Base-by-base conservation (phyloP, 768 basidiomycete species). In the Leccinum rimulosum region DNA sequence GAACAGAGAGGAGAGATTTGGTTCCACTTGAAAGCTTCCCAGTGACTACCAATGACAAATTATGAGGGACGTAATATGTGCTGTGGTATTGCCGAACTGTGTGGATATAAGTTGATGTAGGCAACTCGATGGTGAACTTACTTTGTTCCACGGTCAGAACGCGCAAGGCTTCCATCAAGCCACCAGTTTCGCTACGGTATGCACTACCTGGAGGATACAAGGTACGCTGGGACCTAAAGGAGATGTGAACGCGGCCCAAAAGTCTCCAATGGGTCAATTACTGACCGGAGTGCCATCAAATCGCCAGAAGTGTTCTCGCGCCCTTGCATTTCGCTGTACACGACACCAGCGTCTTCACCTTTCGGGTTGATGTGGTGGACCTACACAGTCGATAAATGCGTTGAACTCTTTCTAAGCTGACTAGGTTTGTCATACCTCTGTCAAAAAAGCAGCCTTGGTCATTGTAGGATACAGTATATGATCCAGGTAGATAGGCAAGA, bases 391-490 rank as follows among this genome's bases (percentile, higher is more conserved):
- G 17, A n/a, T 36, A 47, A 66, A 22, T 36, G 48, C 65, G 25
- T 43, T 48, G 57, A 25, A 61, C 14, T 50, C 38, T 50, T 52
- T 40, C 22, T 12, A 33, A 35, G 48, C 38, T 53, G 8, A 43
- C 47, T 5, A 43, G 49, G 9, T 0, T 31, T 49, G 61, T 57
- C 69, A 54, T 56, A 84, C 85, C 77, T 87, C 85, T 0, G 85
- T 86, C 15, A 85, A 83, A 60, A 79, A 94, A 70, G 93, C 91
- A 57, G 89, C 85, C 61, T 94, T 83, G 9, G 93, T 93, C 60
- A 98, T 84, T 1, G 95, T 98, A 8, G 97, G 97, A 73, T 97
- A 96, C 36, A 99, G 82, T 57, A 99, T 91, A 72, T 99, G 97
- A 73, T 99, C 97, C 30, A 98, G 78, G 66, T 93, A 99, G 65